Percentiles rank a stretch among this genome's conserved stretches.
phyloP scores from a whole-genome alignment of 495 filamentous ascomycete genomes.

The Penicillium cinerascens region DNA sequence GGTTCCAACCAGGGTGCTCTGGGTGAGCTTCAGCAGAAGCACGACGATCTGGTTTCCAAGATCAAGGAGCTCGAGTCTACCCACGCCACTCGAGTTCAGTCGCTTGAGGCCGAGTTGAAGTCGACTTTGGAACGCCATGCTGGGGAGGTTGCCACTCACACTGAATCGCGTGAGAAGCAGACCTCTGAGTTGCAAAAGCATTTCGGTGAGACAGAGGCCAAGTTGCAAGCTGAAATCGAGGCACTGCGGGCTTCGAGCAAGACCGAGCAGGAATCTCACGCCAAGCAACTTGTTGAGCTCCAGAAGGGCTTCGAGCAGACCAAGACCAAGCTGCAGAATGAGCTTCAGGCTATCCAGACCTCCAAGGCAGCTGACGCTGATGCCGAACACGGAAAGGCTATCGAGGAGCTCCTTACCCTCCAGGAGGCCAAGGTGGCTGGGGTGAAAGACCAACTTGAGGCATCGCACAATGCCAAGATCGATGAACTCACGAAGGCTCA shows the following conservation, averaged over 20 bases:
- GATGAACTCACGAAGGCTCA: constrained; percentile 40
- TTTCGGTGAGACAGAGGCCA: constrained; percentile 30
- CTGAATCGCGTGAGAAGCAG: constrained; percentile 31
- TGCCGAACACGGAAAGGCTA: constrained; percentile 41
- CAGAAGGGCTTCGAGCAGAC: constrained; percentile 35
- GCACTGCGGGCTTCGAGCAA: constrained; percentile 23
- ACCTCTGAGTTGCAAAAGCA: constrained; percentile 35
- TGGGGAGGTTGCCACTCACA: constrained; percentile 30
- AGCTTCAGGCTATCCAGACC: constrained; percentile 29
- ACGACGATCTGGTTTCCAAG: constrained; percentile 35
- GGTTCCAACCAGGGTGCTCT: constrained; percentile 32
- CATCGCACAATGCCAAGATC: constrained; percentile 35
- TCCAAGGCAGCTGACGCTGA: constrained; percentile 39
- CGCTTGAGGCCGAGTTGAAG: constrained; percentile 38
- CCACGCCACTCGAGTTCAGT: constrained; percentile 31
- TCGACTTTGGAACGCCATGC: constrained; percentile 29
- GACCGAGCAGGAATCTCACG: constrained; percentile 26
- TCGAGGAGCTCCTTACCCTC: constrained; percentile 45
- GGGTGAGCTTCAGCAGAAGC: constrained; percentile 36
- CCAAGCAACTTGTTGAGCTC: constrained; percentile 29
- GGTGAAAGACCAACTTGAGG: constrained; percentile 36
- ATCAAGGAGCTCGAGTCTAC: constrained; percentile 34
- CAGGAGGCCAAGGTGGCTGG: constrained; percentile 39
- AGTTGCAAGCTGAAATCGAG: constrained; percentile 35
- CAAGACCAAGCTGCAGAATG: constrained; percentile 30